phyloP scores from a whole-genome alignment of 1,139 yeast genomes.

The Nematodospora anomalae region DNA sequence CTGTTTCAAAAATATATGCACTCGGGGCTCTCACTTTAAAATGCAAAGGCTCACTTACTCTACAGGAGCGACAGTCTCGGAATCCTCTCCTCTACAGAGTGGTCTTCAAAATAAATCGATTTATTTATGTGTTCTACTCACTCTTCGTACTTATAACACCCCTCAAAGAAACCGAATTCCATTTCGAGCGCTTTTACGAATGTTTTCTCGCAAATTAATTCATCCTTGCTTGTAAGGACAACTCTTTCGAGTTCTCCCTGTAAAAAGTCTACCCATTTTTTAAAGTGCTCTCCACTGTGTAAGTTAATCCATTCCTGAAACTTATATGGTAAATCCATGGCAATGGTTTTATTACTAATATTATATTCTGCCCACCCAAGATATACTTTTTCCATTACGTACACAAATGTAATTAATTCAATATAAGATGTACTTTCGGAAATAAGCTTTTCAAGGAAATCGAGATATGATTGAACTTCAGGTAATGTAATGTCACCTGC shows the following conservation, averaged over 20 bases:
- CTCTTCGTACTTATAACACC: constrained; percentile 35
- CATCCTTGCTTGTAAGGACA: constrained; percentile 16
- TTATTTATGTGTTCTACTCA: too few relatives aligned
- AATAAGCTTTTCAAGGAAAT: constrained; percentile 31
- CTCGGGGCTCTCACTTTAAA: too few relatives aligned
- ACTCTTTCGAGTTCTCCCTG: constrained; percentile 44
- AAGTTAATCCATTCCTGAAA: constrained; percentile 52
- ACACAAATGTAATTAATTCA: constrained; percentile 45
- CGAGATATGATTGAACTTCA: constrained; percentile 39
- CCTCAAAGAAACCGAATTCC: constrained; percentile 48
- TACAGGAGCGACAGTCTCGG: too few relatives aligned
- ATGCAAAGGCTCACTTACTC: too few relatives aligned
- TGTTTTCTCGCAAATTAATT: constrained; percentile 26
- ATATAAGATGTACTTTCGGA: constrained; percentile 33
- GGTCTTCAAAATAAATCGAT: too few relatives aligned
- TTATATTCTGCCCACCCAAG: constrained; percentile 51
- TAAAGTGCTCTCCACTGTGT: constrained; percentile 49
- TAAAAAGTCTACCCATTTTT: constrained; percentile 48
- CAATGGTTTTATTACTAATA: constrained; percentile 18
- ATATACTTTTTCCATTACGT: constrained; percentile 52
- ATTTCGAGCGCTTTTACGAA: constrained; percentile 36
- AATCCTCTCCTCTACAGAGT: too few relatives aligned
- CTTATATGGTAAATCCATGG: constrained; percentile 39
- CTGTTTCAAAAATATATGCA: too few relatives aligned
- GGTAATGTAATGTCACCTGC: constrained; percentile 21